Conservation (phyloP, 192 early-diverging fungal species). For the Backusella tarrabulga region DNA sequence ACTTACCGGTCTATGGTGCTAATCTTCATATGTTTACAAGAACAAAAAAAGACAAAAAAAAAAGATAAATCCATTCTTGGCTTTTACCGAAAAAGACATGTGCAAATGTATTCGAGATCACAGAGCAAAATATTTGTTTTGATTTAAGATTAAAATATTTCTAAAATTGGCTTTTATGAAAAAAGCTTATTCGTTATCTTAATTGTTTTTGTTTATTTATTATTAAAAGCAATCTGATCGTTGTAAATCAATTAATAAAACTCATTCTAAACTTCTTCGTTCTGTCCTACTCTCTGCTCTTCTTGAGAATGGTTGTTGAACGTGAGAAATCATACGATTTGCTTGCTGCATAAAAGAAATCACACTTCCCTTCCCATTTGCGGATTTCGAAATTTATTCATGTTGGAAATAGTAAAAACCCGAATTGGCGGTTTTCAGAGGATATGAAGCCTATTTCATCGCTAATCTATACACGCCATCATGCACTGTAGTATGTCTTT, state of each 20-base stretch:
- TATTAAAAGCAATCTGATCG: neutral
- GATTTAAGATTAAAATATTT: neutral
- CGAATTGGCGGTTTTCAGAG: neutral
- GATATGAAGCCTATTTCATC: too few species aligned
- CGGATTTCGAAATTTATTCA: neutral
- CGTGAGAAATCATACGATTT: conserved; percentile 4
- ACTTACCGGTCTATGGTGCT: too few species aligned
- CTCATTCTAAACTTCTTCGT: neutral
- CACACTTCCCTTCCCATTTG: neutral
- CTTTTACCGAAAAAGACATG: too few species aligned
- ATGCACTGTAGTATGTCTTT: neutral
- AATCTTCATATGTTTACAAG: too few species aligned
- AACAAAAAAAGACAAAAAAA: neutral
- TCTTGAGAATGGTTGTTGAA: neutral
- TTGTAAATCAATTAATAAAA: neutral
- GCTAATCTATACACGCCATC: neutral
- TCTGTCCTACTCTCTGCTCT: neutral
- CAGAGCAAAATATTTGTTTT: too few species aligned
- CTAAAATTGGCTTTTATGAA: neutral
- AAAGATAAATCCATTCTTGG: too few species aligned
- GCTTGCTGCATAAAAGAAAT: neutral
- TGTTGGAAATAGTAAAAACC: neutral
- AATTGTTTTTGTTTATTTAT: neutral
- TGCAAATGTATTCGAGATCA: too few species aligned
- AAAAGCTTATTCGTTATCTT: neutral